Evolutionary conservation across 768 basidiomycete species (phyloP), one percentile per base, ranked within the genome.

Genomic region (Psilocybe subaeruginosa): DNA sequence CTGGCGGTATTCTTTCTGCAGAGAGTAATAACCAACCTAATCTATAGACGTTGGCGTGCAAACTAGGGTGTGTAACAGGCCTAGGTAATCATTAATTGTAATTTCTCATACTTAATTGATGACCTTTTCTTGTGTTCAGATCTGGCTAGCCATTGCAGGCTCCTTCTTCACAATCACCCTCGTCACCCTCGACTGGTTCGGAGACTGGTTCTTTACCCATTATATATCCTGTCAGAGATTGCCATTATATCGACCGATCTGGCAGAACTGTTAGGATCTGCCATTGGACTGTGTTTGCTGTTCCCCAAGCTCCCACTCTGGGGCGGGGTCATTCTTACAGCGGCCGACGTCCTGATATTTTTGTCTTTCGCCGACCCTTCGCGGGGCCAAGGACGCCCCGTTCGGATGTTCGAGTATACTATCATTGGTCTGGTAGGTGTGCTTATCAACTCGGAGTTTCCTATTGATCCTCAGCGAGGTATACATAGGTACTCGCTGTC

Each of bases 181-280:
- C 77, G 73, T 39, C 77, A 84, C 68, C 81, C 77, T 53, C 70
- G 76, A 49, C 70, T 83, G 27, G 77, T 80, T 62, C 75, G 86
- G 58, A 79, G 77, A 66, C 73, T 73, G 8, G 66, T 83, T 16
- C 73, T 85, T n/a, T 87, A 85, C 68, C 85, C 86, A 2, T 76
- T 87, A 35, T 87, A 86, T 62, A 68, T 71, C 12, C 69, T 84
- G 31, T 73, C 84, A 6, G 88, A 89, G 69, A 69, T 87, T 19
- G 85, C 86, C 52, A 86, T 89, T 70, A 78, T 89, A 35, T 81
- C 82, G n/a, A 89, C 88, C 14, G 89, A 89, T 70, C 74, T 91
- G 47, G 87, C 89, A 1, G 90, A 92, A 71, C 74, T 91, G 52
- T 72, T 91, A 9, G 84, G 90, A 0, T 85, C 83, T 60, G 90